Conservation (phyloP, 768 basidiomycete species). For the Panellus pusillus region DNA sequence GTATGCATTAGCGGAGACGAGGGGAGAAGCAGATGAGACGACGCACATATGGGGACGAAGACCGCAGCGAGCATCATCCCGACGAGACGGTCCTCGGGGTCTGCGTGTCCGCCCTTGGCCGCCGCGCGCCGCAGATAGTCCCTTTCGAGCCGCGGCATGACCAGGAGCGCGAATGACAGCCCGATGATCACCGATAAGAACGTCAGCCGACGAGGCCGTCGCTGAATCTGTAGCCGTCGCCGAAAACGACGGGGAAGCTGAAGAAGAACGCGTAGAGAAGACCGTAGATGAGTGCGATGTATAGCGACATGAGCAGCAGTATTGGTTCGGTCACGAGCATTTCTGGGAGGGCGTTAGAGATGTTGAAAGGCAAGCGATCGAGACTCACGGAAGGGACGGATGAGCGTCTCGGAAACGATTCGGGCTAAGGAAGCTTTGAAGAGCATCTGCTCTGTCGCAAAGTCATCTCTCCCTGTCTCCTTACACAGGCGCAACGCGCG, state of each 20-base stretch:
- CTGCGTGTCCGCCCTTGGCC: constrained; percentile 36
- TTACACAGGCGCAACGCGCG: constrained; percentile 40
- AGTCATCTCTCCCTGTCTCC: constrained; percentile 34
- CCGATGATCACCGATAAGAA: constrained; percentile 43
- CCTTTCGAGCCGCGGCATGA: constrained; percentile 35
- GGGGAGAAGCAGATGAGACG: constrained; percentile 15
- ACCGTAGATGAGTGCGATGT: constrained; percentile 44
- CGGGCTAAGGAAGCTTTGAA: constrained; percentile 34
- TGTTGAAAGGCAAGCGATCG: neutral
- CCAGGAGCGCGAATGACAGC: constrained; percentile 32
- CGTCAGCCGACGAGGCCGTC: constrained; percentile 36
- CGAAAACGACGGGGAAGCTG: constrained; percentile 36
- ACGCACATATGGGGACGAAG: constrained; percentile 28
- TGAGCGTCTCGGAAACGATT: constrained; percentile 39
- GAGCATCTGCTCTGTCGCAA: constrained; percentile 43
- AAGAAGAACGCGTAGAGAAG: constrained; percentile 24
- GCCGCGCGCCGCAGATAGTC: constrained; percentile 31
- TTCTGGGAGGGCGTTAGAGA: constrained; percentile 6
- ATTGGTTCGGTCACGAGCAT: constrained; percentile 49
- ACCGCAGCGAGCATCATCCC: constrained; percentile 39
- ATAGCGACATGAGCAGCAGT: constrained; percentile 43
- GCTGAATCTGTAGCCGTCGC: constrained; percentile 35
- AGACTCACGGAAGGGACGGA: constrained; percentile 38
- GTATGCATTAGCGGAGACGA: neutral
- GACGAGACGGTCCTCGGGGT: constrained; percentile 41